These are phyloP conservation scores for Neostapfia colusana DNA, from an alignment of 176 grass and related monocot genomes.

Conservation along the genomic window DNA sequence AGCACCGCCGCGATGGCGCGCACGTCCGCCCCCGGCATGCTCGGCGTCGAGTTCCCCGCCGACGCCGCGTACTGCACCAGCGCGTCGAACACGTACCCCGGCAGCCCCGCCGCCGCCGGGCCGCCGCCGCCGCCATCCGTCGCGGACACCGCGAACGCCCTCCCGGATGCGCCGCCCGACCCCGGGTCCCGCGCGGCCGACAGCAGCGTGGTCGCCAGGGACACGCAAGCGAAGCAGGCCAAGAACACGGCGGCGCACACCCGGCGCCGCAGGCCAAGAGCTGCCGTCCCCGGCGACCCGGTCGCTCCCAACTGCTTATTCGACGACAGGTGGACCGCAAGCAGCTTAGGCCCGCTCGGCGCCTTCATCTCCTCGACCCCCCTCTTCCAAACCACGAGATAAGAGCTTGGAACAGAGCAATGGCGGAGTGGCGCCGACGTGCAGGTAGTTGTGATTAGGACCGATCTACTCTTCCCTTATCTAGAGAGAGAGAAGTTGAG, in stretches of 20 bases:
- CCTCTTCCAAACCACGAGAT: not conserved
- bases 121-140: not conserved
- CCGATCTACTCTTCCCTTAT: not conserved
- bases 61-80: slow-evolving; percentile 71
- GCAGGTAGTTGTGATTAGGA: not conserved
- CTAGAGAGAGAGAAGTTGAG: not conserved
- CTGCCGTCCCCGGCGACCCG: slow-evolving; percentile 24
- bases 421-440: slow-evolving; percentile 15
- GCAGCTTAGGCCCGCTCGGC: slow-evolving; percentile 45
- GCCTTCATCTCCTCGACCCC: slow-evolving; percentile 30
- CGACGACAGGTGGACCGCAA: slow-evolving; percentile 42
- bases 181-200: slow-evolving; percentile 34
- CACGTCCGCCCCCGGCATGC: slow-evolving; percentile 67
- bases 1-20: slow-evolving; percentile 70
- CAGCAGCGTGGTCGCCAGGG: slow-evolving; percentile 64
- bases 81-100: slow-evolving; percentile 72
- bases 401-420: slow-evolving; percentile 13
- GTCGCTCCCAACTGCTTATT: slow-evolving; percentile 43
- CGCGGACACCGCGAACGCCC: not conserved
- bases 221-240: slow-evolving; percentile 64
- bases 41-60: slow-evolving; percentile 58
- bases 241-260: slow-evolving; percentile 60
- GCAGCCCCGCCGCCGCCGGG: not conserved
- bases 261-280: slow-evolving; percentile 46
- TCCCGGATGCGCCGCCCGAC: not conserved